Evolutionary conservation across 192 early-diverging fungal species (phyloP), one percentile per base, ranked within the genome.

Genomic region (Phlyctochytrium bullatum): DNA sequence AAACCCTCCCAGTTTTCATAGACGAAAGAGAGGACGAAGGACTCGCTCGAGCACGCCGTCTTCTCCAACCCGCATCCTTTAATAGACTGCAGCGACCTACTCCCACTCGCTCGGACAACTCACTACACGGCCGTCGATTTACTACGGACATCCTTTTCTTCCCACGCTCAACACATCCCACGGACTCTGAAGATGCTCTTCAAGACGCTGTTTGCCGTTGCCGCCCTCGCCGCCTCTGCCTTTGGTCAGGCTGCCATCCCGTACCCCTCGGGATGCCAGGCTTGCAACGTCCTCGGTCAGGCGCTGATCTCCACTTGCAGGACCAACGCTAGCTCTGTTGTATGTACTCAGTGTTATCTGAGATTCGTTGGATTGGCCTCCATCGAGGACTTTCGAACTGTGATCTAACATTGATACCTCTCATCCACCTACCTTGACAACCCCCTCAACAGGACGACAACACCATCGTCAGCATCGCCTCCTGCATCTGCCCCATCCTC

Each of bases 401-500:
- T 14, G 6, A 47, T 20, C 40, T 47, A 6, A 6, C 40, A 47
- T 47, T 6, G 40, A 47, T 47, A 14, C 40, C 40, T 47, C 40
- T 47, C 10, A 47, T 47, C 20, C 20, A 47, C 40, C 6, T 47
- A 20, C 6, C 40, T 47, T 47, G 6, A 23, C 47, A 66, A n/a
- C 56, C 10, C 52, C 14, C 33, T 17, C 10, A 52, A 32, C 50
- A 69, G 67, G 61, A 31, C 47, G 61, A 69, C 32, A n/a, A 33
- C 30, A 62, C 52, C 1, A 34, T 53, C 1, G 34, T 59, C 25
- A 24, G 59, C 29, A 69, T 69, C 40, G 67, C 67, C 20, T 23
- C 59, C 29, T 69, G 67, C 24, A 53, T 69, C 51, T 69, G 67
- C 47, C 17, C n/a, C 27, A 34, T 47, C 16, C 53, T 61, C 50